Evolutionary conservation across 73 alveolate species (phyloP).

Genomic region (Blepharisma stoltei): DNA sequence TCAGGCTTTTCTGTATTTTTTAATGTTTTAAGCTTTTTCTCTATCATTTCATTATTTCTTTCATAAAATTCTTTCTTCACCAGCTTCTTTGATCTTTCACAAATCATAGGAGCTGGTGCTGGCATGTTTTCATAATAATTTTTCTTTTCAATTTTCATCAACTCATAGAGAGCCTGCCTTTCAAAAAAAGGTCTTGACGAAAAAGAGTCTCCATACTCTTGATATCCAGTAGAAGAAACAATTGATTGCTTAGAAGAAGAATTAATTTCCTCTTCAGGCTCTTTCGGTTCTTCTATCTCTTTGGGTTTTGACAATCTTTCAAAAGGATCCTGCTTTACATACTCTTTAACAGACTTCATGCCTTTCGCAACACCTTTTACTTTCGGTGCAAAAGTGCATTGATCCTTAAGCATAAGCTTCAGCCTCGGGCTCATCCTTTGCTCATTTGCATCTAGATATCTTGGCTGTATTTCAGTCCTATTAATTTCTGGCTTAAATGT

Average conservation of each 20-base stretch:
- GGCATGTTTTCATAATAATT: background rate
- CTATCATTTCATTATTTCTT: slow-evolving; percentile 28
- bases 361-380: slow-evolving; percentile 22
- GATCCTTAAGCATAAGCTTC: background rate
- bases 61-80: slow-evolving; percentile 23
- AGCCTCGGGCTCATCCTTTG: background rate
- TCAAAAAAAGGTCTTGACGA: slow-evolving; percentile 16
- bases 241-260: background rate
- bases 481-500: slow-evolving; percentile 26
- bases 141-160: slow-evolving; percentile 3
- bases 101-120: background rate
- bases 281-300: background rate
- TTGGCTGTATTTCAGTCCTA: background rate
- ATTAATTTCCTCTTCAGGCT: background rate
- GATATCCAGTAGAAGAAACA: background rate
- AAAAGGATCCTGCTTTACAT: slow-evolving; percentile 19
- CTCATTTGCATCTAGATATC: background rate
- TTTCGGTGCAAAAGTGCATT: slow-evolving; percentile 17
- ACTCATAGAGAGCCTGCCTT: slow-evolving; percentile 32
- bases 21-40: background rate
- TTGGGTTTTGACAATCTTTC: slow-evolving; percentile 28
- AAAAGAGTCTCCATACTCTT: background rate
- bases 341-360: slow-evolving; percentile 17
- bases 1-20: background rate
- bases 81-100: slow-evolving; percentile 19